Base-by-base conservation (phyloP, 2,329 filamentous ascomycete genomes). In the Coniochaeta prunicola region DNA sequence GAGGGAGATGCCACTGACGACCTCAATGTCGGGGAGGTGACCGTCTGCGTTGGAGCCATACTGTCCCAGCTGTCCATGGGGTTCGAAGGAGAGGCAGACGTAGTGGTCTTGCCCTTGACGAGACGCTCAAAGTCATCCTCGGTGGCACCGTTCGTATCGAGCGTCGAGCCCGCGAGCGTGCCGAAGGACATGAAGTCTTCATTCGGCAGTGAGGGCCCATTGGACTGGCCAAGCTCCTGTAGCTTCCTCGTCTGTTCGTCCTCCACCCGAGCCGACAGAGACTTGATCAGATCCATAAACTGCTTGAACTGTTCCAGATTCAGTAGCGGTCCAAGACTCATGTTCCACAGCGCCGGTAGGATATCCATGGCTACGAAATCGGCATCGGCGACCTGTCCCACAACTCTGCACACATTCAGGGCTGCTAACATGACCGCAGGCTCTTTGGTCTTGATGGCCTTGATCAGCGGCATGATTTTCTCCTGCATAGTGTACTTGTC, bases 401-500 rank as follows among this genome's bases (percentile, higher is more conserved):
- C 88, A 55, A 96, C 89, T 56, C 84, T 85, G 64, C 97, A 86
- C 1, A 97, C 91, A 58, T 87, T 88, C 34, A 97, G 78, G 0
- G 92, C 89, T 6, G 93, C 92, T 79, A 97, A 89, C 90, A 97
- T 97, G 10, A 99, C 94, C 8, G 92, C 92, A 0, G 94, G 94
- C 71, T 99, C 94, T 70, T 96, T 97, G 0, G 94, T 99, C 74
- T 96, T 97, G 76, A 99, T 97, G 1, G 81, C 92, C 68, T 90
- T 92, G 61, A 99, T 80, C 4, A 97, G 76, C 0, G 94, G 94
- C 0, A 97, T 84, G 34, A 99, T 90, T 76, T 97, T 97, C 70
- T 99, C 94, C 71, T 99, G 94, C 76, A 99, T 93, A 0, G 94
- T 97, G 69, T 94, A 97, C 72, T 97, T 97, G 76, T 99, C 94